Base-by-base conservation (phyloP, 2,329 filamentous ascomycete genomes). In the Neophaeococcomyces mojaviensis region DNA sequence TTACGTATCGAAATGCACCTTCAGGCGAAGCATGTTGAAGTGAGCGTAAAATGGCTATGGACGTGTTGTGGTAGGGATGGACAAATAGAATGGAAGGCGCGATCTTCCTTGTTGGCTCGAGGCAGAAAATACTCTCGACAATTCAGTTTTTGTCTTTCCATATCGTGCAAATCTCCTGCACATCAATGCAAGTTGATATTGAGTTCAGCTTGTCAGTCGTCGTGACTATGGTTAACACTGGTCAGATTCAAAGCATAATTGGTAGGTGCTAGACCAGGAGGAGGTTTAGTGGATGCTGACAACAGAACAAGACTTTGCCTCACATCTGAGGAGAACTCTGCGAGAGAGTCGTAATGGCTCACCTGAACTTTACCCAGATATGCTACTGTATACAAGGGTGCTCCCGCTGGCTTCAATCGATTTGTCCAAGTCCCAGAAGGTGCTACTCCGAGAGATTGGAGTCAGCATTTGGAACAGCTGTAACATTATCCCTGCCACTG, bases 391-490 rank as follows among this genome's bases (percentile, higher is more conserved):
- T 32, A 37, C 30, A 22, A 30, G 32, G 19, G 20, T 24, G 12
- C 20, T 44, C 7, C 41, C 41, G 3, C 41, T 44, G 12, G 20
- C 41, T 3, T 28, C 41, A 15, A 44, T 22, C n/a, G 33, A 44
- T 12, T 37, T 44, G 24, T 13, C 16, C 20, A 44, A 37, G 19
- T 15, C 32, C 13, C 41, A 44, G 24, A 44, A 36, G 33, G 9
- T 20, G 16, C 13, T 16, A 2, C 20, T 37, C 10, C n/a, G 33
- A 30, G 20, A 16, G 13, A 16, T 26, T 37, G 41, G 32, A 18
- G 33, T 44, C 9, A 16, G 22, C 19, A 44, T 44, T 10, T 44
- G 41, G 41, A 44, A 44, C 30, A 33, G 20, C 32, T 44, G 41
- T 22, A 44, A 44, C 22, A 4, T 36, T 12, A 44, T 37, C 20